These are phyloP conservation scores for Aspergillus carbonarius DNA, from an alignment of 2,329 filamentous ascomycete species.

Conservation along the genomic window DNA sequence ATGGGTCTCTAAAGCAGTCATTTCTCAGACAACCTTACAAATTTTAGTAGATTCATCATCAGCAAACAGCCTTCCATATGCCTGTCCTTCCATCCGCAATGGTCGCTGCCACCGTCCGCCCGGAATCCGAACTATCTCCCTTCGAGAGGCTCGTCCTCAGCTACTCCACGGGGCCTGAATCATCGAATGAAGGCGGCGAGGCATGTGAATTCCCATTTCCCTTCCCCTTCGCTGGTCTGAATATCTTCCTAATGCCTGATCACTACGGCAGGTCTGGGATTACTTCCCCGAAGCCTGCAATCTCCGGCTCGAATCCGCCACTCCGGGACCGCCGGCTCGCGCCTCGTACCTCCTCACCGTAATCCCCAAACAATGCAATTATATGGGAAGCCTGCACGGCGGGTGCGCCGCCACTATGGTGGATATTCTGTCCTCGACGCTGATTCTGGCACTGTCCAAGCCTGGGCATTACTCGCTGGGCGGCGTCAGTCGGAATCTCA, in stretches of 20 bases:
- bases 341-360: slow-evolving; percentile 53
- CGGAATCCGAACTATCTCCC: neutral
- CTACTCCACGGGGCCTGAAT: neutral
- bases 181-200: neutral
- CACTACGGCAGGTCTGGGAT: slow-evolving; percentile 29
- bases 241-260: neutral
- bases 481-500: slow-evolving; percentile 66
- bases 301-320: slow-evolving; percentile 41
- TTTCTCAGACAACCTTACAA: neutral
- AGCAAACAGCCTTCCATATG: no score
- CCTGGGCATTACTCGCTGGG: slow-evolving; percentile 62
- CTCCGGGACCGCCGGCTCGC: slow-evolving; percentile 32
- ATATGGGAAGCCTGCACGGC: slow-evolving; percentile 87
- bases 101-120: neutral
- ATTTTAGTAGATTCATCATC: neutral
- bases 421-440: slow-evolving; percentile 63
- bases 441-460: slow-evolving; percentile 56
- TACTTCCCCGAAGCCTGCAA: slow-evolving; percentile 28
- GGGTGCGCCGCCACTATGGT: slow-evolving; percentile 70
- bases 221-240: neutral
- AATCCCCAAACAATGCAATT: slow-evolving; percentile 86
- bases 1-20: no score
- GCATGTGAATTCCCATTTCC: neutral
- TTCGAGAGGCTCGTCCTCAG: neutral
- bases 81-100: neutral